Percentiles rank a stretch among this genome's conserved stretches.
Conservation (phyloP, 1,284 basidiomycete species). For the Trametes pubescens region DNA sequence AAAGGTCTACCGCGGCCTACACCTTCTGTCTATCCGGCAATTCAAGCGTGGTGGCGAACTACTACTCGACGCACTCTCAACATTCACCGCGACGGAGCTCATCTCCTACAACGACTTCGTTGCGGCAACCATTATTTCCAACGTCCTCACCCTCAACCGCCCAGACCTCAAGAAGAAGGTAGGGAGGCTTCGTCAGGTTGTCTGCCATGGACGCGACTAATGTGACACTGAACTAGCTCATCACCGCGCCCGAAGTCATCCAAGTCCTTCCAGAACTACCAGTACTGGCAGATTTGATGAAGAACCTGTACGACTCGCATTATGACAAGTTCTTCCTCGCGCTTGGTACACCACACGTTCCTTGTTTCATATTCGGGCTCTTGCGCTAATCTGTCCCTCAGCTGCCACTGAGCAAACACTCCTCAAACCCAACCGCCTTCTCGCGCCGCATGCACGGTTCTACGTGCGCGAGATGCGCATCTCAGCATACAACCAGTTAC, state of each 20-base stretch:
- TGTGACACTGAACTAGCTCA: conserved; percentile 54
- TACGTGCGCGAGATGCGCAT: conserved; percentile 98
- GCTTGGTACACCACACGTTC: conserved; percentile 61
- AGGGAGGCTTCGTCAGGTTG: conserved; percentile 10
- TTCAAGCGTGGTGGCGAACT: conserved; percentile 78
- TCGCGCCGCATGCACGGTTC: conserved; percentile 88
- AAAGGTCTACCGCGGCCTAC: conserved; percentile 94
- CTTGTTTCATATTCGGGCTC: no score
- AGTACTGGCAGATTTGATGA: conserved; percentile 72
- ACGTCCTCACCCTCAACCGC: conserved; percentile 80
- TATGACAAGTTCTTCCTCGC: conserved; percentile 96
- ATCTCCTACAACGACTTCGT: conserved; percentile 94
- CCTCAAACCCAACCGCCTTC: conserved; percentile 86
- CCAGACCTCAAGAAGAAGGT: conserved; percentile 95
- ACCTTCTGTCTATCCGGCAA: conserved; percentile 87
- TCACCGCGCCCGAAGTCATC: conserved; percentile 74
- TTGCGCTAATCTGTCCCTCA: conserved; percentile 37
- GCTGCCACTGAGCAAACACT: conserved; percentile 90
- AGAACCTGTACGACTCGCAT: conserved; percentile 89
- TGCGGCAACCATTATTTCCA: conserved; percentile 84
- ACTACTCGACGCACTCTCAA: conserved; percentile 90
- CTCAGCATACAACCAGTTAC: conserved; percentile 90
- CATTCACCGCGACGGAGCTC: conserved; percentile 94
- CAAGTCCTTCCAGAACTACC: conserved; percentile 78
- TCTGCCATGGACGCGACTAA: neutral